Conservation (phyloP, 2,329 filamentous ascomycete species). For the Celoporthe dispersa region DNA sequence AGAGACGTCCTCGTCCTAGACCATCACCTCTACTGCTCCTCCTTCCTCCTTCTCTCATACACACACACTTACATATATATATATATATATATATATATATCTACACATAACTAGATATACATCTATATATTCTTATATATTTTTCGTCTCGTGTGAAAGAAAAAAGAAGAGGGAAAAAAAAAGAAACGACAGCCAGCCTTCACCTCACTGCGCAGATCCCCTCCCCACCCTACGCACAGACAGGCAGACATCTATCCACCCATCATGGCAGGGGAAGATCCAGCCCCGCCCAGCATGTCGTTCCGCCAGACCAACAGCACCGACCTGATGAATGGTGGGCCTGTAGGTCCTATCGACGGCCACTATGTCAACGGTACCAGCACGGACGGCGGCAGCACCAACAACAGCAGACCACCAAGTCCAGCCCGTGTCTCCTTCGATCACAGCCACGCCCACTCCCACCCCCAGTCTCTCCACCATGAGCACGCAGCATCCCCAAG, state of each 20-base stretch:
- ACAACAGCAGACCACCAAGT: conserved; percentile 23
- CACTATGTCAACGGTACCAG: conserved; percentile 22
- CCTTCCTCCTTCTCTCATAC: background rate
- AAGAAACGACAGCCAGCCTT: background rate
- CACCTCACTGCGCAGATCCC: background rate
- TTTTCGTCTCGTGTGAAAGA: background rate
- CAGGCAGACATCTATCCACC: background rate
- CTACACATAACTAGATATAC: no score
- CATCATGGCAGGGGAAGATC: conserved; percentile 17
- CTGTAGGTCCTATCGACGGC: conserved; percentile 18
- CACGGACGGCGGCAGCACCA: conserved; percentile 24
- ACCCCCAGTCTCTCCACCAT: background rate
- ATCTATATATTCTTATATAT: background rate
- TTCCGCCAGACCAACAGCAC: background rate
- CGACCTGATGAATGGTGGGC: conserved; percentile 19
- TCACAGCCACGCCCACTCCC: background rate
- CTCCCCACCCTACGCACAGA: background rate
- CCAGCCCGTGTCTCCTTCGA: conserved; percentile 10
- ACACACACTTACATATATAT: background rate
- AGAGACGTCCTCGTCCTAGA: background rate
- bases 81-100: background rate
- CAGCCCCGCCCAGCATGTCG: background rate
- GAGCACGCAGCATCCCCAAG: conserved; percentile 4
- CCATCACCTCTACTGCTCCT: background rate
- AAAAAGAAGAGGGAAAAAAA: no score